Evolutionary conservation across 1,284 basidiomycete genomes (phyloP).

Genomic region (Tylopilus sp.): DNA sequence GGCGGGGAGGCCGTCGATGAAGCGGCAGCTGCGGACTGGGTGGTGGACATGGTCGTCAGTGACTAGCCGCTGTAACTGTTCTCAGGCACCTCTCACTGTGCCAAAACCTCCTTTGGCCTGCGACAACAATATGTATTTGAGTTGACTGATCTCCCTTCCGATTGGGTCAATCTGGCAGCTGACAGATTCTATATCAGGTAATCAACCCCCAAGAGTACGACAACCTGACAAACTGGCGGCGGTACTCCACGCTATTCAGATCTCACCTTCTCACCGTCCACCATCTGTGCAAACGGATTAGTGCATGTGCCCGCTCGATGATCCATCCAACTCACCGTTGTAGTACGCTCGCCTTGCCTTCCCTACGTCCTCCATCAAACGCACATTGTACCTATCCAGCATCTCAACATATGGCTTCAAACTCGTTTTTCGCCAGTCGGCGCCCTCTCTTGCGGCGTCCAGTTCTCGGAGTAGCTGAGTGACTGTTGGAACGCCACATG

Average conservation of each 20-base stretch:
- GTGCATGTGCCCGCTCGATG: not conserved
- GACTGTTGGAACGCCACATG: slow-evolving; percentile 82
- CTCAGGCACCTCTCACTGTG: slow-evolving; percentile 6
- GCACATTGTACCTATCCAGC: slow-evolving; percentile 70
- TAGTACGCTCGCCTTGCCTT: slow-evolving; percentile 44
- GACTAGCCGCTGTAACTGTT: slow-evolving; percentile 8
- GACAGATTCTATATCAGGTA: slow-evolving; percentile 2
- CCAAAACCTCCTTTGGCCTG: not conserved
- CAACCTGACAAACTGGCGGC: not conserved
- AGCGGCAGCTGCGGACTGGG: not conserved
- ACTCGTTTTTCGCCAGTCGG: slow-evolving; percentile 71
- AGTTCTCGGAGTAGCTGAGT: slow-evolving; percentile 80
- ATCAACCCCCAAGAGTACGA: slow-evolving; percentile 4
- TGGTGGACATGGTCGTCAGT: slow-evolving; percentile 25
- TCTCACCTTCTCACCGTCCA: slow-evolving; percentile 22
- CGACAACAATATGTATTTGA: not conserved
- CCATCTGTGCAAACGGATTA: slow-evolving; percentile 16
- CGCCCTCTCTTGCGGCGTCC: slow-evolving; percentile 44
- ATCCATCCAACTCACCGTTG: slow-evolving; percentile 12
- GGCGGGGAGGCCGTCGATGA: slow-evolving; percentile 3
- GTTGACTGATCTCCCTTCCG: slow-evolving; percentile 5
- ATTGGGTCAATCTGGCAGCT: slow-evolving; percentile 15
- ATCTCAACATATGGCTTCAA: slow-evolving; percentile 89
- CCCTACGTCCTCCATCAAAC: slow-evolving; percentile 59
- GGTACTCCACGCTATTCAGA: not conserved